Conservation (phyloP, 495 filamentous ascomycete species). For the Podospora australis region DNA sequence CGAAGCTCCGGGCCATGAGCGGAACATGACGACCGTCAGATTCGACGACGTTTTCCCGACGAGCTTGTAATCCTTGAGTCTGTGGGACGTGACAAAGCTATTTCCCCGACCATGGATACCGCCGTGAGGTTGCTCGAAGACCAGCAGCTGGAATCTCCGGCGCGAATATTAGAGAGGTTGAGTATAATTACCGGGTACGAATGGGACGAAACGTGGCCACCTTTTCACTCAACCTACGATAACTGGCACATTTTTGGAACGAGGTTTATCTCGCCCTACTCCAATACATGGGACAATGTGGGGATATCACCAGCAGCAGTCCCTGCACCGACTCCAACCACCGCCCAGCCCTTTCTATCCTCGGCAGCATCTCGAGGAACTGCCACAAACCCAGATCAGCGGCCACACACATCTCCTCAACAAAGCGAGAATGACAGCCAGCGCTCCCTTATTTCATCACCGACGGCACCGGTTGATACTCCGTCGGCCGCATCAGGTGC, state of each 20-base stretch:
- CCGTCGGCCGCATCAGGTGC: too few relatives aligned
- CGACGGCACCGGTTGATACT: slow-evolving; percentile 7
- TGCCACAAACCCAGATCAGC: too few relatives aligned
- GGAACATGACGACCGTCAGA: slow-evolving; percentile 34
- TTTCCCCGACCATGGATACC: slow-evolving; percentile 40
- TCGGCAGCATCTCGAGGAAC: slow-evolving; percentile 26
- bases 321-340: slow-evolving; percentile 17
- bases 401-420: slow-evolving; percentile 17
- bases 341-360: slow-evolving; percentile 17
- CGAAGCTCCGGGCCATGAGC: slow-evolving; percentile 13
- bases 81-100: not conserved
- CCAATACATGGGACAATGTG: too few relatives aligned
- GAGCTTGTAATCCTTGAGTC: slow-evolving; percentile 23
- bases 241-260: slow-evolving; percentile 57
- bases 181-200: slow-evolving; percentile 65
- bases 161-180: slow-evolving; percentile 66
- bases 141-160: slow-evolving; percentile 58
- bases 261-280: slow-evolving; percentile 39
- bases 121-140: slow-evolving; percentile 49
- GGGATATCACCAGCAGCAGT: too few relatives aligned
- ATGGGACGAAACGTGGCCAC: slow-evolving; percentile 63
- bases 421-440: slow-evolving; percentile 36
- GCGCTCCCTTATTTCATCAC: slow-evolving; percentile 28
- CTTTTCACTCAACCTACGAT: slow-evolving; percentile 79
- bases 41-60: slow-evolving; percentile 25